Evolutionary conservation across 2,329 filamentous ascomycete species (phyloP).

Genomic region (Arthrobotrys megalospora): DNA sequence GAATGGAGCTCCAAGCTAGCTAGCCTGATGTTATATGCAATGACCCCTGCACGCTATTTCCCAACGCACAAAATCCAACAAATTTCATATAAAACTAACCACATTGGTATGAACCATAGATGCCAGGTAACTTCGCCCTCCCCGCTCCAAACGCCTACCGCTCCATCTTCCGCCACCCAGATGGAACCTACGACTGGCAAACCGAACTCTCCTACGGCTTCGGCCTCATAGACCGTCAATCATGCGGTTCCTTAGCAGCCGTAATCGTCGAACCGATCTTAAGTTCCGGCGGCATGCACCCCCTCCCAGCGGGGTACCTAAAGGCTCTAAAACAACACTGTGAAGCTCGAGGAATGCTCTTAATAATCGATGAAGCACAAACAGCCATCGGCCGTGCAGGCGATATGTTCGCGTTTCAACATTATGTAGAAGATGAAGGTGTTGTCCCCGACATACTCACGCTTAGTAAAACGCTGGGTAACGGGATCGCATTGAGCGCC

Average conservation of each 20-base stretch:
- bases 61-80: conserved; percentile 57
- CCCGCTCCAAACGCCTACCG: conserved; percentile 76
- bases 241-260: conserved; percentile 75
- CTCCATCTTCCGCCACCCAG: conserved; percentile 74
- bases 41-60: not conserved
- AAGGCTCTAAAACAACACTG: conserved; percentile 73
- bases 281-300: conserved; percentile 74
- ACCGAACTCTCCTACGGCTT: conserved; percentile 77
- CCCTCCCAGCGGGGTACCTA: conserved; percentile 74
- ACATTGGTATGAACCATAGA: conserved; percentile 60
- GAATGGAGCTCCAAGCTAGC: conserved; percentile 7
- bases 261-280: conserved; percentile 76
- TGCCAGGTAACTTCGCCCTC: conserved; percentile 74
- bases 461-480: conserved; percentile 75
- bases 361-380: conserved; percentile 76
- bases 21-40: not conserved
- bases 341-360: conserved; percentile 72
- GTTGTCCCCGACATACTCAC: conserved; percentile 75
- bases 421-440: conserved; percentile 67
- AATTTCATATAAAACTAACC: not conserved
- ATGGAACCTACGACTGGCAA: conserved; percentile 77
- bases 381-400: conserved; percentile 74
- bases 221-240: conserved; percentile 74
- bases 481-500: conserved; percentile 74
- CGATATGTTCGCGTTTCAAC: conserved; percentile 74